phyloP scores from a whole-genome alignment of 148 eudicot species.

The Rhododendron kiyosumense region DNA sequence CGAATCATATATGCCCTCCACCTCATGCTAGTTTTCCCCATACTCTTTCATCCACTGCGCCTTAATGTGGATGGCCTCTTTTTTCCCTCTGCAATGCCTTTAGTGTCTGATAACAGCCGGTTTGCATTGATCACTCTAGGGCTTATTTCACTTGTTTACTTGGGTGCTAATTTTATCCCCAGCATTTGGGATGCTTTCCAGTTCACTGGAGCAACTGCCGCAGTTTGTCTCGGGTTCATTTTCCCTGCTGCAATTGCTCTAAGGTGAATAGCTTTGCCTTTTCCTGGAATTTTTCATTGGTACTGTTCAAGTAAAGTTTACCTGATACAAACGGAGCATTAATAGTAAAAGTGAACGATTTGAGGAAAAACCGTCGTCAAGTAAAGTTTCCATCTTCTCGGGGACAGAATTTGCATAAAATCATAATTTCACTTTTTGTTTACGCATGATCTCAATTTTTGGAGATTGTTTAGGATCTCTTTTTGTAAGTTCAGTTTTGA shows the following conservation, averaged over 20 bases:
- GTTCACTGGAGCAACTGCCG: slow-evolving; percentile 96
- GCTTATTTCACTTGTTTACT: slow-evolving; percentile 19
- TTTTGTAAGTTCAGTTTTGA: background rate
- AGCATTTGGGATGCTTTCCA: slow-evolving; percentile 96
- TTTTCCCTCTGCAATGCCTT: slow-evolving; percentile 48
- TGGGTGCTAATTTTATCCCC: slow-evolving; percentile 78
- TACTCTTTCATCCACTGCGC: slow-evolving; percentile 58
- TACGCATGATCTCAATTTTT: background rate
- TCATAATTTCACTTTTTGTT: background rate
- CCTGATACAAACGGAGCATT: background rate
- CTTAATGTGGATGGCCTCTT: slow-evolving; percentile 56
- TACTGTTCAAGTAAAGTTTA: background rate
- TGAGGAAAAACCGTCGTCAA: background rate
- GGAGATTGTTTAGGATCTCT: background rate
- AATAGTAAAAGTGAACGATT: background rate
- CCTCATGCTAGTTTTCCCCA: slow-evolving; percentile 78
- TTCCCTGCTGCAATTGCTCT: slow-evolving; percentile 49
- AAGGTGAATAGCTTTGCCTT: background rate
- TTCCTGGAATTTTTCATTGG: background rate
- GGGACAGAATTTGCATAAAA: background rate
- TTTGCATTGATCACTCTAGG: slow-evolving; percentile 37
- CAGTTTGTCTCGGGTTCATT: slow-evolving; percentile 76
- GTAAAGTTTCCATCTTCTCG: background rate
- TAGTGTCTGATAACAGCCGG: slow-evolving; percentile 36
- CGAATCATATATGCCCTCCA: slow-evolving; percentile 77